Evolutionary conservation across 441 rosid species (phyloP).

Genomic region (Aquilaria agallochum): DNA sequence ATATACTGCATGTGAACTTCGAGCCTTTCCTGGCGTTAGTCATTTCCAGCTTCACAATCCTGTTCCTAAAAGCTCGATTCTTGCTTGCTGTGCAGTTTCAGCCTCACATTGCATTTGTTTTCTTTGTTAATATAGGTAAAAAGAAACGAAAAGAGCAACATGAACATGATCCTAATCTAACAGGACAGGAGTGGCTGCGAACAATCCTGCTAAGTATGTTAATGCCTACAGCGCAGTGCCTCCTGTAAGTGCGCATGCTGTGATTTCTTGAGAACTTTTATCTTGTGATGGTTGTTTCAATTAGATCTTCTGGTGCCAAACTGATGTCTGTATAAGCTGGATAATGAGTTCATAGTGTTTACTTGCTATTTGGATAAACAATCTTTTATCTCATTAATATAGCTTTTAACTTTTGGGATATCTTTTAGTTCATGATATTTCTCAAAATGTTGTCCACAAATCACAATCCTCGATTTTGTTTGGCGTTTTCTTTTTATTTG

Average conservation of each 20-base stretch:
- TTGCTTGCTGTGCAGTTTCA: neutral
- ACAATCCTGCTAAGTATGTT: conserved; percentile 57
- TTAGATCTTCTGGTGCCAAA: too few relatives aligned
- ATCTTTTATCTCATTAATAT: too few relatives aligned
- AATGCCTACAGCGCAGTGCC: conserved; percentile 75
- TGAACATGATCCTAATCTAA: conserved; percentile 71
- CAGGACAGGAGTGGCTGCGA: conserved; percentile 24
- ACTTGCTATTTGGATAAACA: too few relatives aligned
- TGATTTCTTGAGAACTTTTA: neutral
- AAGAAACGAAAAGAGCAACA: conserved; percentile 87
- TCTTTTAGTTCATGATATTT: too few relatives aligned
- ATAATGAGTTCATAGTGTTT: too few relatives aligned
- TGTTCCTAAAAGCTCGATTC: neutral
- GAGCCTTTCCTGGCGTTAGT: too few relatives aligned
- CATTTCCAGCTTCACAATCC: neutral
- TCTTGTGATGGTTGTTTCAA: neutral
- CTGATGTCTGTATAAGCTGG: too few relatives aligned
- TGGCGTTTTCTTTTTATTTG: too few relatives aligned
- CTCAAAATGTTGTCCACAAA: too few relatives aligned
- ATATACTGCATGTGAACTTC: too few relatives aligned
- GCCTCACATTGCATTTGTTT: conserved; percentile 2
- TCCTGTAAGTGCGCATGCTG: conserved; percentile 43
- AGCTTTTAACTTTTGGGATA: too few relatives aligned
- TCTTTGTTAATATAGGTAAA: conserved; percentile 30
- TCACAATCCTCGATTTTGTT: too few relatives aligned